Evolutionary conservation across 805 yeast species (phyloP).

Genomic region (Citeromyces matritensis): DNA sequence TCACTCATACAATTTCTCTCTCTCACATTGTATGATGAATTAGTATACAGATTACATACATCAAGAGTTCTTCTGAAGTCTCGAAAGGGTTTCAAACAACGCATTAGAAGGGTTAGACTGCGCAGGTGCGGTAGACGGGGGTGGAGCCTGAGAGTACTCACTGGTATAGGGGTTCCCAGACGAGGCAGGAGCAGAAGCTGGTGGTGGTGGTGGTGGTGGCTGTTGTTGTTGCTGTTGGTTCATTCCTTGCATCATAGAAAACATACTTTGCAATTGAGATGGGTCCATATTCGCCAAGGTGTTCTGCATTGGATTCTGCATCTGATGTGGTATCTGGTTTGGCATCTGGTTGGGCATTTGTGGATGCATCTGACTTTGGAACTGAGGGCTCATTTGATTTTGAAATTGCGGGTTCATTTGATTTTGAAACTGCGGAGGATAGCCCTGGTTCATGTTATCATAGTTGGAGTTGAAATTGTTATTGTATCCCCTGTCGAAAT

Average conservation of each 20-base stretch:
- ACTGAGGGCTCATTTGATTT: conserved; percentile 8
- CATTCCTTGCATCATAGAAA: conserved; percentile 1
- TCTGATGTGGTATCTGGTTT: conserved; percentile 4
- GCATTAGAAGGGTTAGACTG: conserved; percentile 15
- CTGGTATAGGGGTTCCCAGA: neutral
- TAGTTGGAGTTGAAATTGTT: neutral
- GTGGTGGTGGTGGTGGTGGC: conserved; percentile 4
- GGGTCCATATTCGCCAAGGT: conserved; percentile 1
- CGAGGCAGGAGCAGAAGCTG: conserved; percentile 4
- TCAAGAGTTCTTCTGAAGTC: conserved; percentile 19
- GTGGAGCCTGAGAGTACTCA: conserved; percentile 3
- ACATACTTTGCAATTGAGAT: conserved; percentile 1
- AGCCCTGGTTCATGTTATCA: conserved; percentile 1
- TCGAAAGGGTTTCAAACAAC: conserved; percentile 19
- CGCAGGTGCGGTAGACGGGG: conserved; percentile 1
- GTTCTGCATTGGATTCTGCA: conserved; percentile 3
- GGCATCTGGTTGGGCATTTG: conserved; percentile 5
- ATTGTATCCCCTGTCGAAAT: conserved; percentile 3
- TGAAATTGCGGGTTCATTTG: conserved; percentile 2
- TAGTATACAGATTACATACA: too few relatives aligned
- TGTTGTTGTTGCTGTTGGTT: conserved; percentile 1
- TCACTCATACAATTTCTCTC: too few relatives aligned
- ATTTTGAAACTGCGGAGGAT: neutral
- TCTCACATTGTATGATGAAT: too few relatives aligned
- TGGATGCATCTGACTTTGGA: conserved; percentile 5